Percentiles rank a stretch among this genome's conserved stretches.
Conservation (phyloP, 305 asterid genomes). For the Fraxinus paxiana region DNA sequence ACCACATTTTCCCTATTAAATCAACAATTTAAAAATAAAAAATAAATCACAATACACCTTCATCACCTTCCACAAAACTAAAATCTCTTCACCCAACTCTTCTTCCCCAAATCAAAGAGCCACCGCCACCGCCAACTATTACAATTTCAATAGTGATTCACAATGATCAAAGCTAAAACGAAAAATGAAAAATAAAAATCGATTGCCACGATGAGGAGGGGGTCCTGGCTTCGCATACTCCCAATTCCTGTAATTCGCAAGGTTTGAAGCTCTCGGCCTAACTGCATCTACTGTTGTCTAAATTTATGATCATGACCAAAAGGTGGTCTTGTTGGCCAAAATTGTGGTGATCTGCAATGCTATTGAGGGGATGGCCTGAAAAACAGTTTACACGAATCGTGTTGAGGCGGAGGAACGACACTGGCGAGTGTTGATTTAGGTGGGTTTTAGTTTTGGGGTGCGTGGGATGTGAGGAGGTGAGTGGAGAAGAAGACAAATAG, state of each 20-base stretch:
- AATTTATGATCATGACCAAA: constrained; percentile 42
- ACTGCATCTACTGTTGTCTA: constrained; percentile 49
- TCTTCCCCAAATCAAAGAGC: no score
- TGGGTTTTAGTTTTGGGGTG: no score
- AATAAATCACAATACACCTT: no score
- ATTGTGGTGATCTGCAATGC: constrained; percentile 22
- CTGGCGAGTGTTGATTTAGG: no score
- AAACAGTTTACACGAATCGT: constrained; percentile 24
- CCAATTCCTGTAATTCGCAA: constrained; percentile 65
- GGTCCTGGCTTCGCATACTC: constrained; percentile 54
- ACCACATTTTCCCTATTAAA: no score
- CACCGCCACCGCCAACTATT: no score
- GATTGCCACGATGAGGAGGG: constrained; percentile 56
- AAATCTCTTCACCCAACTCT: no score
- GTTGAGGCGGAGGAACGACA: constrained; percentile 34
- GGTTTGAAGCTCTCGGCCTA: constrained; percentile 51
- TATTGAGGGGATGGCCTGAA: constrained; percentile 22
- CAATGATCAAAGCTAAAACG: not conserved
- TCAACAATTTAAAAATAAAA: no score
- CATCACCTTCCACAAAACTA: no score
- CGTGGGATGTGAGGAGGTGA: no score
- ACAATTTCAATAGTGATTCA: not conserved
- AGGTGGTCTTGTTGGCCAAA: constrained; percentile 26
- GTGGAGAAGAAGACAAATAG: no score
- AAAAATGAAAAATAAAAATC: not conserved